Percentiles rank a stretch among this genome's conserved stretches.
phyloP scores from a whole-genome alignment of 140 eudicot genomes.

The Flaveria floridana region DNA sequence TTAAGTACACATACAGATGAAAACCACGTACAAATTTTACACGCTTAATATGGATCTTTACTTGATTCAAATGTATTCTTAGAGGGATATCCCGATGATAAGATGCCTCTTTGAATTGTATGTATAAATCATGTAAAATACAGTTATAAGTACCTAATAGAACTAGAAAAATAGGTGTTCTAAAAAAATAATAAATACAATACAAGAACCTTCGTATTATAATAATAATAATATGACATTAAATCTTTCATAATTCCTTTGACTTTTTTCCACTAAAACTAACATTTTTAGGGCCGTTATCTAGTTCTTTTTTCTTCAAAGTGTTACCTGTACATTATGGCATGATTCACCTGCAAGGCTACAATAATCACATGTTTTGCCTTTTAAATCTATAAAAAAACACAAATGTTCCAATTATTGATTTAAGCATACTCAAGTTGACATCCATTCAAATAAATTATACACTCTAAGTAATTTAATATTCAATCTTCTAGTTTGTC shows the following conservation, averaged over 20 bases:
- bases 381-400: not conserved
- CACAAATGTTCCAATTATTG: conserved; percentile 24
- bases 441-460: conserved; percentile 18
- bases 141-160: too few species aligned
- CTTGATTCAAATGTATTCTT: too few species aligned
- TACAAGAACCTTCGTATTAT: too few species aligned
- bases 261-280: not conserved
- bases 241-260: not conserved
- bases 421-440: conserved; percentile 26
- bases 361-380: conserved; percentile 25
- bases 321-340: conserved; percentile 24
- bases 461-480: not conserved
- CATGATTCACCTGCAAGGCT: conserved; percentile 12
- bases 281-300: not conserved
- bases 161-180: too few species aligned
- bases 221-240: not conserved
- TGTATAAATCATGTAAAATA: too few species aligned
- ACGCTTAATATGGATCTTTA: too few species aligned
- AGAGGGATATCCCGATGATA: too few species aligned
- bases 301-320: not conserved
- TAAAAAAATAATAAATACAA: too few species aligned
- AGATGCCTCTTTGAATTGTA: too few species aligned
- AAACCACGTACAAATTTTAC: too few species aligned
- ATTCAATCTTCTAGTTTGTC: conserved; percentile 7
- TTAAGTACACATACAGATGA: too few species aligned